phyloP scores from a whole-genome alignment of 148 eudicot species.

The Spergularia marina region DNA sequence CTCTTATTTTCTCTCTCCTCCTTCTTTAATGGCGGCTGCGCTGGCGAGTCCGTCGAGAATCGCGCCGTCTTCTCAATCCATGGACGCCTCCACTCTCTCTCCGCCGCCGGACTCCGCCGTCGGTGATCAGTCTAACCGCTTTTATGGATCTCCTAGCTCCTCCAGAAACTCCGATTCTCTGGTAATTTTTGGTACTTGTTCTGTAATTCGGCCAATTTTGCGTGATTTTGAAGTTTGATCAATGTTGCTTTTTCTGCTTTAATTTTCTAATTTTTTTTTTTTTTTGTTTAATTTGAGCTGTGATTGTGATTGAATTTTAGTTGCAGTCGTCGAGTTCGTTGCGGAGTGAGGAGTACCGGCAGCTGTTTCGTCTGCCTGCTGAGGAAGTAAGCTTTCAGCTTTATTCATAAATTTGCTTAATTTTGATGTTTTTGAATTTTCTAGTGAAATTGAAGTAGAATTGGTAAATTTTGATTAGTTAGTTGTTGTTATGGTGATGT shows the following conservation, averaged over 20 bases:
- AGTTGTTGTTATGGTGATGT: no score
- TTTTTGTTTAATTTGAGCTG: background rate
- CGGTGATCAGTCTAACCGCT: conserved; percentile 18
- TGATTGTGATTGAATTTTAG: background rate
- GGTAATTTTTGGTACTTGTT: background rate
- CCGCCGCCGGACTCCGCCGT: conserved; percentile 16
- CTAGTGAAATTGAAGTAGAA: background rate
- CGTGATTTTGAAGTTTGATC: background rate
- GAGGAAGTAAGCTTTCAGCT: conserved; percentile 56
- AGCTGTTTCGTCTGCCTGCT: conserved; percentile 78
- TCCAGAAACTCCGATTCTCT: conserved; percentile 17
- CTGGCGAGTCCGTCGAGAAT: conserved; percentile 14
- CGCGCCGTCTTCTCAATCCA: conserved; percentile 32
- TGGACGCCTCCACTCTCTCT: conserved; percentile 22
- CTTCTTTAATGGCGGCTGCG: conserved; percentile 28
- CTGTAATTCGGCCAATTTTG: background rate
- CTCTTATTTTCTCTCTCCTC: conserved; percentile 11
- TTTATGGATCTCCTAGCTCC: conserved; percentile 2
- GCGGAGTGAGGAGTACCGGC: conserved; percentile 87
- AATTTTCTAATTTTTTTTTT: background rate
- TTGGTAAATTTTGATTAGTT: no score
- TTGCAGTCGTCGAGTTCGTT: conserved; percentile 27
- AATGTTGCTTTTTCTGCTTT: background rate
- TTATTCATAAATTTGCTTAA: background rate
- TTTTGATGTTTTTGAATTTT: background rate